phyloP scores from a whole-genome alignment of 148 eudicot genomes.

The Chenopodium suecicum region DNA sequence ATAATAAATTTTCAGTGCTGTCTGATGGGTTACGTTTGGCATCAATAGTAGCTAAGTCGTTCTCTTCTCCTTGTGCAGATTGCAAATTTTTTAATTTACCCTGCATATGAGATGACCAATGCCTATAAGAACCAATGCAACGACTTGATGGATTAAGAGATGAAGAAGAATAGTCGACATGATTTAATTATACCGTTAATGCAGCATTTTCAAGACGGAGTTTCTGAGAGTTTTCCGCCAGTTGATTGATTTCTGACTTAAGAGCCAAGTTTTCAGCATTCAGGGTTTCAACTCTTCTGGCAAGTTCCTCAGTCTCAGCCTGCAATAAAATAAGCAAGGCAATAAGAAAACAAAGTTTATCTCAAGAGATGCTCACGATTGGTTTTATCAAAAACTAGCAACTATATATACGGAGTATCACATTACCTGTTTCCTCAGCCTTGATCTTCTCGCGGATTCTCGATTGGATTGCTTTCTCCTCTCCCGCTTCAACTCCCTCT shows the following conservation, averaged over 20 bases:
- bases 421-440: conserved; percentile 85
- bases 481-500: conserved; percentile 82
- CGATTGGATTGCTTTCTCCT: conserved; percentile 93
- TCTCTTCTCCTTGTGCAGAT: conserved; percentile 35
- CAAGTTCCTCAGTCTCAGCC: conserved; percentile 96
- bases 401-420: conserved; percentile 15
- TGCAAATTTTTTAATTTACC: conserved; percentile 48
- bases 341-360: neutral
- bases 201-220: conserved; percentile 67
- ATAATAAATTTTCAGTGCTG: conserved; percentile 77
- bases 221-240: conserved; percentile 60
- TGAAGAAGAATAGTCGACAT: neutral
- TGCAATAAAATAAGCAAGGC: conserved; percentile 20
- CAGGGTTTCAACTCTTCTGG: conserved; percentile 63
- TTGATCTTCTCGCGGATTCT: conserved; percentile 95
- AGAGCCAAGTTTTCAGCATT: conserved; percentile 67
- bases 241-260: conserved; percentile 62
- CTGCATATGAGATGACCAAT: conserved; percentile 36
- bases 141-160: neutral
- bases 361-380: neutral
- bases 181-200: conserved; percentile 44
- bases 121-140: conserved; percentile 7
- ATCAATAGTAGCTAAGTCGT: conserved; percentile 22
- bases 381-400: neutral
- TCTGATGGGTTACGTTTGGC: conserved; percentile 35